Evolutionary conservation across 768 basidiomycete genomes (phyloP).

Genomic region (Suillus placidus): DNA sequence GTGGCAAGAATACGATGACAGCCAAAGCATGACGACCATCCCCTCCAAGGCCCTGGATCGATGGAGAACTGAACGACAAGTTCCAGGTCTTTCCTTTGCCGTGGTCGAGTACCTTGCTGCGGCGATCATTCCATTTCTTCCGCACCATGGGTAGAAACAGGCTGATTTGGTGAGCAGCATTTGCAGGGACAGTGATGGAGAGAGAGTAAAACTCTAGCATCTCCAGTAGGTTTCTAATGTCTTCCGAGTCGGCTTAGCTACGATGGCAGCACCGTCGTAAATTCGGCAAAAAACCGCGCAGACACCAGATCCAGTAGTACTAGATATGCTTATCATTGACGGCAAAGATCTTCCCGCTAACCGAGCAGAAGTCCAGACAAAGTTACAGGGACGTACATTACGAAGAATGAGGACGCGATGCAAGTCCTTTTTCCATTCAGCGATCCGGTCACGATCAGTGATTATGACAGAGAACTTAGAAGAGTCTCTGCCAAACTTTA

Average conservation of each 20-base stretch:
- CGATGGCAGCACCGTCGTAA: too few relatives aligned
- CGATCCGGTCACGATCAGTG: too few relatives aligned
- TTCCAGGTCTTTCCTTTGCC: neutral
- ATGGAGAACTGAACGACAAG: neutral
- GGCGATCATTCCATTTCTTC: neutral
- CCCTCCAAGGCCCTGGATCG: too few relatives aligned
- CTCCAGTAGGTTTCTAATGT: neutral
- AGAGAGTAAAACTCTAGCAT: neutral
- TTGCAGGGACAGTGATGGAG: neutral
- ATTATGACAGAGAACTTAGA: too few relatives aligned
- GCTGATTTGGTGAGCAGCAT: neutral
- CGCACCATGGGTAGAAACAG: neutral
- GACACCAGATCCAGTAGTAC: too few relatives aligned
- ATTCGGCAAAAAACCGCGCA: too few relatives aligned
- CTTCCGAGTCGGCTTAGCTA: neutral
- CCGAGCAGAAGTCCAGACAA: neutral
- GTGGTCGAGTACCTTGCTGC: too few relatives aligned
- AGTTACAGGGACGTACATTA: neutral
- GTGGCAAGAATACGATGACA: too few relatives aligned
- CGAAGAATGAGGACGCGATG: neutral
- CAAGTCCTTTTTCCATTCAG: neutral
- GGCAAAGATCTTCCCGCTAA: too few relatives aligned
- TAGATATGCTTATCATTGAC: neutral
- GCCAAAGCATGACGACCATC: too few relatives aligned
- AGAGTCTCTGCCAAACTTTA: too few relatives aligned